Conservation (phyloP, 2,329 filamentous ascomycete species). For the Alternaria hordeiaustralica region DNA sequence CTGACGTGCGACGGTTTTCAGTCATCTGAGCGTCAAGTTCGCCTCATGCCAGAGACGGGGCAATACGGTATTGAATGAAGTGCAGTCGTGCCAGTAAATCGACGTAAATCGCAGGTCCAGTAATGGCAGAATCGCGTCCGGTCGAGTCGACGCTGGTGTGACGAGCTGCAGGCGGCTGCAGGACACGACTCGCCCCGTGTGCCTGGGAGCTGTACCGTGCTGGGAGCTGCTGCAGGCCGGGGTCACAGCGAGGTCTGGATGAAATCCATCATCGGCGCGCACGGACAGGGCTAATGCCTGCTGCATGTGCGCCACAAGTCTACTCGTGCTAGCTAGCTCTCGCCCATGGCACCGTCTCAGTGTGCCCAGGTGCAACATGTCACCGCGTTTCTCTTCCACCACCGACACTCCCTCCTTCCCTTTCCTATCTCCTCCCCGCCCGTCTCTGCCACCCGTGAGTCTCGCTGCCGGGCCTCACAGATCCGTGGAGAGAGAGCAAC, state of each 20-base stretch:
- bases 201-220: background rate
- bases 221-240: conserved; percentile 4
- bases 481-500: conserved; percentile 17
- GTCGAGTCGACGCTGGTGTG: background rate
- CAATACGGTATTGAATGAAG: background rate
- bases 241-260: conserved; percentile 4
- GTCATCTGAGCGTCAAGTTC: conserved; percentile 6
- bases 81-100: background rate
- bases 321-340: conserved; percentile 8
- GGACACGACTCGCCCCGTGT: conserved; percentile 9
- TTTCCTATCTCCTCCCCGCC: background rate
- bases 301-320: conserved; percentile 17
- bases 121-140: too few species aligned
- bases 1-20: conserved; percentile 18
- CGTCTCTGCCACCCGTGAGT: conserved; percentile 16
- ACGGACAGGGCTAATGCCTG: conserved; percentile 6
- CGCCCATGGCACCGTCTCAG: conserved; percentile 7
- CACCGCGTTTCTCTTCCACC: conserved; percentile 17
- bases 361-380: conserved; percentile 10
- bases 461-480: conserved; percentile 13
- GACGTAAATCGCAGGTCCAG: too few species aligned
- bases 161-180: conserved; percentile 8
- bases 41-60: background rate
- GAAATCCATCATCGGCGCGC: conserved; percentile 11
- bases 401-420: conserved; percentile 5